Evolutionary conservation across 2,329 filamentous ascomycete genomes (phyloP), one percentile per base, ranked within the genome.

Genomic region (Hymenoscyphus albidus): DNA sequence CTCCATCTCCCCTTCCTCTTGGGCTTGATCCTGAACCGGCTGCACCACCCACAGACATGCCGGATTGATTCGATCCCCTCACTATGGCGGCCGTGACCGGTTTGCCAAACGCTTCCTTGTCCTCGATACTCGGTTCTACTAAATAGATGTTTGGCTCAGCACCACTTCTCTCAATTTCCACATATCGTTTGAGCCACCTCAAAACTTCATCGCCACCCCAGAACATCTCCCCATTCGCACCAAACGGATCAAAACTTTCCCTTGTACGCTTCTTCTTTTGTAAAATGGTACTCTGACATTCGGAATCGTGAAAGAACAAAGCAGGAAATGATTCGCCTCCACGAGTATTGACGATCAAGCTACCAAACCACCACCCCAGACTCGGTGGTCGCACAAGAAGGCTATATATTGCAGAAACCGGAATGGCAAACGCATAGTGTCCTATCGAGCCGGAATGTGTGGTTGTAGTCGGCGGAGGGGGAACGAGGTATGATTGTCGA

Each of bases 321-420:
- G 95, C 93, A 0, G 95, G 95, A 70, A 98, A 97, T 75, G 91
- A 95, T 75, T 98, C 93, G 3, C 96, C 96, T 0, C 90, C 88
- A 13, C 91, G 83, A 0, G 91, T 92, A 76, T 99, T 99, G 79
- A 99, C 92, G 64, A 99, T 89, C 35, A 99, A 79, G 68, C 93
- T 97, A 40, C 95, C 95, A 76, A 96, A 97, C 95, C 95, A 99
- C 96, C 95, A 99, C 16, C 95, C 96, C 7, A 97, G 79, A 75
- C 92, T 97, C 5, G 95, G 96, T 3, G 94, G 94, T 1, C 95
- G 87, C 48, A 99, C 88, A 7, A 97, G 83, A 5, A 99, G 82
- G 35, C 92, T 96, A 78, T 96, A 99, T 66, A 99, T 89, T 68
- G 94, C 91, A 70, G 87, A 92, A 38, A 98, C 85, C 1, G 95